Percentiles rank a stretch among this genome's conserved stretches.
These are phyloP conservation scores for Linum tenue DNA, from an alignment of 345 rosid genomes.

Conservation along the genomic window DNA sequence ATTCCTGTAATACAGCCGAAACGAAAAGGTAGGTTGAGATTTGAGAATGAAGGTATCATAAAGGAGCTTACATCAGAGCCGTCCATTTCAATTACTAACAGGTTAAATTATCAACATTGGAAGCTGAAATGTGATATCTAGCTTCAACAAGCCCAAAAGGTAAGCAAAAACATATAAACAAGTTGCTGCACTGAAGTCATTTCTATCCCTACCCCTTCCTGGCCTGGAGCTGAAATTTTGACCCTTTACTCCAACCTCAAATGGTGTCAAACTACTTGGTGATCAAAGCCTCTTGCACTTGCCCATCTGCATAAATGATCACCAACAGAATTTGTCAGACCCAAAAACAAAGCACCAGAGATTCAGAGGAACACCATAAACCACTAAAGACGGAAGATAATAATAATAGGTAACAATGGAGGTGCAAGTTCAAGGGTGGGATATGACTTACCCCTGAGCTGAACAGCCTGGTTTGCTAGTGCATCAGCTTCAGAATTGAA, in stretches of 20 bases:
- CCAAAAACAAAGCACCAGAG: not conserved
- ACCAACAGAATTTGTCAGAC: not conserved
- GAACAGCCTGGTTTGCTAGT: slow-evolving; percentile 6
- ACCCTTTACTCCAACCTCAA: not conserved
- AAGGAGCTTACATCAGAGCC: not conserved
- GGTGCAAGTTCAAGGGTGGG: not conserved
- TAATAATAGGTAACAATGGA: not conserved
- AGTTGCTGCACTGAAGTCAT: no score
- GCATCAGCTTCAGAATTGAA: slow-evolving; percentile 6
- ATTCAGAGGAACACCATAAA: not conserved
- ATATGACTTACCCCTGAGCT: slow-evolving; percentile 5
- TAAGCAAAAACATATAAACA: no score
- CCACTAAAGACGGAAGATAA: not conserved
- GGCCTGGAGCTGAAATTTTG: not conserved
- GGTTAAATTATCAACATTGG: not conserved
- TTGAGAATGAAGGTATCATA: not conserved
- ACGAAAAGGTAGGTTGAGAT: not conserved
- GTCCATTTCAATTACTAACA: not conserved
- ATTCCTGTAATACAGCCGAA: no score
- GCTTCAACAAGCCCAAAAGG: not conserved
- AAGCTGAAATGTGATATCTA: not conserved
- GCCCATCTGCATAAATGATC: not conserved
- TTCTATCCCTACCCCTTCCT: no score
- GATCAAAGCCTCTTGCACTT: not conserved
- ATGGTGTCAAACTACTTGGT: not conserved